Conservation (phyloP, 306 rosid genomes). For the Medicago ruthenica region DNA sequence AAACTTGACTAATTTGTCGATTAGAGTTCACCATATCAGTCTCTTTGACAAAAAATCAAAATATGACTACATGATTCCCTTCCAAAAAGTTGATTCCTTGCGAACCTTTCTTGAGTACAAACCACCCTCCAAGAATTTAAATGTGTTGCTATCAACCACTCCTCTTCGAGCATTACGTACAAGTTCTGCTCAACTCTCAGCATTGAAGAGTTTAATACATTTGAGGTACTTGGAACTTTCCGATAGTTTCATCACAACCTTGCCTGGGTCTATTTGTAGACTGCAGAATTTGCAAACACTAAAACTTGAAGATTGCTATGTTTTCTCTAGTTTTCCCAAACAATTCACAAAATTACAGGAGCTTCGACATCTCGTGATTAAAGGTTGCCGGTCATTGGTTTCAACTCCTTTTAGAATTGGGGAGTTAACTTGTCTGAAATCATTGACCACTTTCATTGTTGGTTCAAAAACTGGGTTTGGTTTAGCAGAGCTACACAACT, state of each 20-base stretch:
- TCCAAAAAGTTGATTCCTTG: background rate
- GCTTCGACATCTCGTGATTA: background rate
- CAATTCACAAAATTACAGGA: background rate
- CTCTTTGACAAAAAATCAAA: background rate
- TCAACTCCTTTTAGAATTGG: background rate
- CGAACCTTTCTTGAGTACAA: background rate
- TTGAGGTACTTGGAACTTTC: background rate
- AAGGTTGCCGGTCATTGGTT: background rate
- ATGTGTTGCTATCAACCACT: background rate
- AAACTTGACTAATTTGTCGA: background rate
- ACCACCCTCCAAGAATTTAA: fast-evolving
- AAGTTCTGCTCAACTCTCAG: background rate
- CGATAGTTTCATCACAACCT: background rate
- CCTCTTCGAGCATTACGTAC: background rate
- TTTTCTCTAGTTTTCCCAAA: background rate
- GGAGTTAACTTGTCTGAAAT: background rate
- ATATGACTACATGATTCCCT: background rate
- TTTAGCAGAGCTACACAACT: background rate
- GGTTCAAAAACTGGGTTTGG: background rate
- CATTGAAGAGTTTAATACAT: background rate
- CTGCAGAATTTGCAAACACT: background rate
- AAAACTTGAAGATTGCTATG: background rate
- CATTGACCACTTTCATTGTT: background rate
- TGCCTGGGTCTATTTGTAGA: background rate
- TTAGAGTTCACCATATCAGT: background rate